phyloP scores from a whole-genome alignment of 1,284 basidiomycete species.

The Leccinum ponderosum region DNA sequence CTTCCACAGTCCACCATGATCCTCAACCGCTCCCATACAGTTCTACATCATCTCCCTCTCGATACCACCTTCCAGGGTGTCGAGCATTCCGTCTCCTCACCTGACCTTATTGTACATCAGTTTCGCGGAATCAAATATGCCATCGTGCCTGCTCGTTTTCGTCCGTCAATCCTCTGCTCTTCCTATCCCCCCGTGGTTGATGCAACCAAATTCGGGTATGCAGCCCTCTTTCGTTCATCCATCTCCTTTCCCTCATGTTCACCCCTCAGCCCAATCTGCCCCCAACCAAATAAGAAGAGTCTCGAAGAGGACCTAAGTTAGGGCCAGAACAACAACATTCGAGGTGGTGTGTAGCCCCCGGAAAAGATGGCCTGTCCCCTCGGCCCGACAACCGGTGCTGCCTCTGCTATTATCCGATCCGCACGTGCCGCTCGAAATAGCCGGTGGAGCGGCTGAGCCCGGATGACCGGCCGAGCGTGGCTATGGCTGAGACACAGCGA shows the following conservation, averaged over 20 bases:
- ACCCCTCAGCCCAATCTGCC: slow-evolving; percentile 63
- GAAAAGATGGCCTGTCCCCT: neutral
- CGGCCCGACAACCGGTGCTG: neutral
- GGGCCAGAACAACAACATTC: slow-evolving; percentile 17
- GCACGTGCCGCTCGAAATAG: neutral
- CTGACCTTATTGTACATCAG: slow-evolving; percentile 58
- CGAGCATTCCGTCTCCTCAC: slow-evolving; percentile 57
- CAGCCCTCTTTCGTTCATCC: slow-evolving; percentile 4
- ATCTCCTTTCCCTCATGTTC: slow-evolving; percentile 3
- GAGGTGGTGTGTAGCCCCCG: neutral
- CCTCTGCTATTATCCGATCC: neutral
- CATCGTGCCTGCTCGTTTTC: slow-evolving; percentile 68
- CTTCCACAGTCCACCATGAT: slow-evolving; percentile 24
- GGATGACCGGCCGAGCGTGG: neutral
- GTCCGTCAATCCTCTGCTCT: slow-evolving; percentile 61
- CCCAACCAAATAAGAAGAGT: slow-evolving; percentile 51
- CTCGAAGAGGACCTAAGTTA: slow-evolving; percentile 53
- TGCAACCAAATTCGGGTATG: slow-evolving; percentile 64
- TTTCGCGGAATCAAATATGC: slow-evolving; percentile 77
- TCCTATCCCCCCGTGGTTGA: slow-evolving; percentile 58
- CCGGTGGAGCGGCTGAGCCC: neutral
- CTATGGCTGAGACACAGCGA: slow-evolving; percentile 42
- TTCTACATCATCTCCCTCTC: slow-evolving; percentile 52
- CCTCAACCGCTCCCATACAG: slow-evolving; percentile 21
- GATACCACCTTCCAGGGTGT: slow-evolving; percentile 65